phyloP scores from a whole-genome alignment of 2,329 filamentous ascomycete genomes.

The Pseudocercospora musae region DNA sequence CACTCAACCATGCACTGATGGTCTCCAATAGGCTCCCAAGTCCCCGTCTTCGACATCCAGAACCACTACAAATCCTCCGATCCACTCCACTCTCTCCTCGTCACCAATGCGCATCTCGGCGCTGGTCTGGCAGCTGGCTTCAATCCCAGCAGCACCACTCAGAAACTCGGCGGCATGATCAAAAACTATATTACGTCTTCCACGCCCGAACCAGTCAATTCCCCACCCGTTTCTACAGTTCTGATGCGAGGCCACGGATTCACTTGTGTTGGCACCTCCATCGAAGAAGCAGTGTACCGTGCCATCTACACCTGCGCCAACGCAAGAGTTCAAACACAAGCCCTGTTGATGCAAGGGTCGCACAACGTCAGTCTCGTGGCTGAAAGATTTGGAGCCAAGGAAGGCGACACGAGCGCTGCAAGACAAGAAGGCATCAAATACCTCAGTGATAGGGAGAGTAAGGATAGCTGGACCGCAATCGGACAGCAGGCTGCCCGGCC shows the following conservation, averaged over 20 bases:
- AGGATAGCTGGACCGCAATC: conserved; percentile 41
- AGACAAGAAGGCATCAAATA: conserved; percentile 42
- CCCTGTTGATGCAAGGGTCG: conserved; percentile 36
- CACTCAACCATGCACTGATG: not conserved
- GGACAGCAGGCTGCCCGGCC: conserved; percentile 35
- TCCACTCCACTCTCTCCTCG: conserved; percentile 33
- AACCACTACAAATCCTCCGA: conserved; percentile 33
- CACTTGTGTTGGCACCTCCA: conserved; percentile 40
- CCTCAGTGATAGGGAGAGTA: conserved; percentile 41
- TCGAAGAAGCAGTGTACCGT: conserved; percentile 47
- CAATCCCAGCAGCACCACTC: conserved; percentile 23
- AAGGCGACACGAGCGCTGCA: conserved; percentile 40
- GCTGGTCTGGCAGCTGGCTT: conserved; percentile 35
- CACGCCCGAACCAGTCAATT: conserved; percentile 13
- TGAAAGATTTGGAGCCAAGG: conserved; percentile 37
- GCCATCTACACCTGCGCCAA: conserved; percentile 42
- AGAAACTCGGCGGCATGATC: conserved; percentile 30
- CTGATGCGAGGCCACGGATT: conserved; percentile 47
- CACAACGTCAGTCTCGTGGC: conserved; percentile 41
- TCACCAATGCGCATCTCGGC: conserved; percentile 35
- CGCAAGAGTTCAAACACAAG: conserved; percentile 42
- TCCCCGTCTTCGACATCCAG: conserved; percentile 36
- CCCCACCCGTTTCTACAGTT: conserved; percentile 29
- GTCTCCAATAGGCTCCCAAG: conserved; percentile 16
- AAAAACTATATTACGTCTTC: conserved; percentile 32